Conservation (phyloP, 352 stramenopile genomes). For the Pythium plurisporium region DNA sequence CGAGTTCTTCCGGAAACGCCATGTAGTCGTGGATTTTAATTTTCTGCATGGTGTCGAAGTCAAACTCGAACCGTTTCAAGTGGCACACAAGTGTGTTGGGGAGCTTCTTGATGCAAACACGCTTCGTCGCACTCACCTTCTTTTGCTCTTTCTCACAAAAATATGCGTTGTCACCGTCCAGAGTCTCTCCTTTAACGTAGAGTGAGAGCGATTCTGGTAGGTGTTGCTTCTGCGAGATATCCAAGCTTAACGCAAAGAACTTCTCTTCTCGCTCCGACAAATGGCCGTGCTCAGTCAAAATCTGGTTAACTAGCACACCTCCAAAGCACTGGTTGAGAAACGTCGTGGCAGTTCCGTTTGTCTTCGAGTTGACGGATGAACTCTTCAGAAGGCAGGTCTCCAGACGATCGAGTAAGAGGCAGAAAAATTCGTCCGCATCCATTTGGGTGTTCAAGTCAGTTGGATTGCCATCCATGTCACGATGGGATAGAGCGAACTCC, state of each 20-base stretch:
- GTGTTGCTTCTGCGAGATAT: constrained; percentile 68
- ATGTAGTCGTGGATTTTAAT: constrained; percentile 85
- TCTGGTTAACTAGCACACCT: constrained; percentile 77
- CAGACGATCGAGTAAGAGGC: constrained; percentile 68
- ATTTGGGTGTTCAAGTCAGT: constrained; percentile 76
- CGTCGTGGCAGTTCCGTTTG: background rate
- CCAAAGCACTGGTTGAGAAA: constrained; percentile 67
- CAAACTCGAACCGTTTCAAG: constrained; percentile 88
- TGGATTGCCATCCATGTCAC: constrained; percentile 63
- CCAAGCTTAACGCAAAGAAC: constrained; percentile 79
- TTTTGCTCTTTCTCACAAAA: constrained; percentile 61
- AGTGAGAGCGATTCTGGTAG: constrained; percentile 54
- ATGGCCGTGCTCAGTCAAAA: constrained; percentile 71
- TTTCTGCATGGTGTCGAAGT: constrained; percentile 88
- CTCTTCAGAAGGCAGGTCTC: too few relatives aligned
- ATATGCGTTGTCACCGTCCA: constrained; percentile 78
- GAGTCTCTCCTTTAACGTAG: constrained; percentile 69
- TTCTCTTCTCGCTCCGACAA: constrained; percentile 80
- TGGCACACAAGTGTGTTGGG: constrained; percentile 79
- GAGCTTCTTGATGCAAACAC: constrained; percentile 75
- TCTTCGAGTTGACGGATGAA: too few relatives aligned
- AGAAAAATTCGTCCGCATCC: constrained; percentile 84
- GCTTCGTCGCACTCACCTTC: constrained; percentile 80
- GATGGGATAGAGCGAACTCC: constrained; percentile 59
- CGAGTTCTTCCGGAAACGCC: constrained; percentile 79